Evolutionary conservation across 1,284 basidiomycete species (phyloP).

Genomic region (Butyriboletus appendiculatus): DNA sequence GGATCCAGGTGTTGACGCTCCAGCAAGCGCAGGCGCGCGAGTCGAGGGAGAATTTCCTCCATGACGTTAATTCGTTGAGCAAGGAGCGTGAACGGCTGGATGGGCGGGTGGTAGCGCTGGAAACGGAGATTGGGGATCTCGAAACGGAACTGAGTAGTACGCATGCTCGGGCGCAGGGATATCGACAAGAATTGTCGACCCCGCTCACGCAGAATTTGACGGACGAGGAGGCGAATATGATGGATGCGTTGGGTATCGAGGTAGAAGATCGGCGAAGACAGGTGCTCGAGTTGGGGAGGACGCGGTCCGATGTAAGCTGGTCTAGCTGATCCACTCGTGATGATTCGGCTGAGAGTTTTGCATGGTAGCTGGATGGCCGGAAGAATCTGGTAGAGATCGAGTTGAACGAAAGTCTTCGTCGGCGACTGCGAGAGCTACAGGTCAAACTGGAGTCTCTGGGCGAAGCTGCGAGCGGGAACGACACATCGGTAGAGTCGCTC

Average conservation of each 20-base stretch:
- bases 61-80: conserved; percentile 62
- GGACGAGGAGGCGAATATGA: conserved; percentile 66
- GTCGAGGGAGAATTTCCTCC: conserved; percentile 64
- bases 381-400: conserved; percentile 91
- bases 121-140: conserved; percentile 70
- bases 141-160: conserved; percentile 68
- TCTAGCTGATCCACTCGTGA: background rate
- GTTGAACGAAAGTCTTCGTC: conserved; percentile 84
- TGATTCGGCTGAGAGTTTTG: conserved; percentile 1
- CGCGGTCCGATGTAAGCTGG: conserved; percentile 68
- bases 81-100: conserved; percentile 74
- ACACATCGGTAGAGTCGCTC: conserved; percentile 62
- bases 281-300: conserved; percentile 68
- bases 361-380: conserved; percentile 66
- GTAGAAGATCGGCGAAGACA: conserved; percentile 75
- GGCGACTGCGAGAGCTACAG: conserved; percentile 78
- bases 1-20: conserved; percentile 70
- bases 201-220: conserved; percentile 79
- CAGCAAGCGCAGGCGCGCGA: conserved; percentile 75
- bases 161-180: conserved; percentile 61
- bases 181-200: conserved; percentile 72
- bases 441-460: conserved; percentile 76
- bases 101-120: conserved; percentile 64
- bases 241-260: conserved; percentile 74
- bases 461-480: conserved; percentile 62